Conservation (phyloP, 2,329 filamentous ascomycete species). For the Diplodia sapinea region DNA sequence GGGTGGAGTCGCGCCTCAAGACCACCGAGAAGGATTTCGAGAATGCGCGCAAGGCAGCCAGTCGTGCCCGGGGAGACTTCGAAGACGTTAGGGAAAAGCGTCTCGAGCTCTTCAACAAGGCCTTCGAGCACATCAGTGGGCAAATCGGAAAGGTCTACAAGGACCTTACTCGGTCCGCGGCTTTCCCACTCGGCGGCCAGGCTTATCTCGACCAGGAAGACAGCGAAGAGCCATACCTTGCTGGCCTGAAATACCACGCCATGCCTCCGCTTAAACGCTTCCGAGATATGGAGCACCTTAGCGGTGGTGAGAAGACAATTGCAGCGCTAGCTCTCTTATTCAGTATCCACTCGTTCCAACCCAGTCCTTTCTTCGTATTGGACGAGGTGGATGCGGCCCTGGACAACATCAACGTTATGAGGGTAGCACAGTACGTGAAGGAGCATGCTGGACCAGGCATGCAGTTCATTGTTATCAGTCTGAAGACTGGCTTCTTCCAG, state of each 20-base stretch:
- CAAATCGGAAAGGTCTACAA: slow-evolving; percentile 95
- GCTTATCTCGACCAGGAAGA: slow-evolving; percentile 94
- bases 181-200: slow-evolving; percentile 90
- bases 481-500: slow-evolving; percentile 96
- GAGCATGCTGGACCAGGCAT: slow-evolving; percentile 95
- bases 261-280: slow-evolving; percentile 99
- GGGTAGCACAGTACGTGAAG: slow-evolving; percentile 94
- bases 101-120: slow-evolving; percentile 91
- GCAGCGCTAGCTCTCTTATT: slow-evolving; percentile 95
- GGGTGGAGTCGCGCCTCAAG: slow-evolving; percentile 80
- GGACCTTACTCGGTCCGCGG: slow-evolving; percentile 85
- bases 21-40: slow-evolving; percentile 90
- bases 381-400: slow-evolving; percentile 97
- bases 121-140: slow-evolving; percentile 91
- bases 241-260: slow-evolving; percentile 96
- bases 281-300: slow-evolving; percentile 98
- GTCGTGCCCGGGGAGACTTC: slow-evolving; percentile 80
- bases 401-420: slow-evolving; percentile 96
- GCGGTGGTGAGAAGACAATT: slow-evolving; percentile 98
- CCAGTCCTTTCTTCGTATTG: slow-evolving; percentile 94
- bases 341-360: slow-evolving; percentile 95
- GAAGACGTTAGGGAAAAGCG: slow-evolving; percentile 80
- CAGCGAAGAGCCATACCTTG: slow-evolving; percentile 93
- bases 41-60: slow-evolving; percentile 75
- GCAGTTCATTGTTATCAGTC: slow-evolving; percentile 98